A percentile compares a stretch with the other conserved stretches of the same genome.
These are phyloP conservation scores for Phytophthora sojae DNA, from an alignment of 352 stramenopile species.

Conservation along the genomic window DNA sequence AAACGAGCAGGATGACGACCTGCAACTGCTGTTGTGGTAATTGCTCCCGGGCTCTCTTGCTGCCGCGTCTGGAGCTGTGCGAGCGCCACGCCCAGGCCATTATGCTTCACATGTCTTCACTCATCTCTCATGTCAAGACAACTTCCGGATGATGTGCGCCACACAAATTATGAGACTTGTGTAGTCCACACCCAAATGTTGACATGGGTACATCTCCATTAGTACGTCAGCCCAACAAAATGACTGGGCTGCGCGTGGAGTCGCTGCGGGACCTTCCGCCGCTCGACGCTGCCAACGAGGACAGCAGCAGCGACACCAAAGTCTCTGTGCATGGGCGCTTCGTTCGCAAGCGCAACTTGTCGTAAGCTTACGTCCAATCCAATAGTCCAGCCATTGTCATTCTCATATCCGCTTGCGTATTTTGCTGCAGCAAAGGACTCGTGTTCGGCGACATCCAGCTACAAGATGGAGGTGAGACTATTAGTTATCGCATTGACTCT, in stretches of 20 bases:
- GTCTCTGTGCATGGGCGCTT: slow-evolving; percentile 70
- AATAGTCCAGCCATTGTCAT: background rate
- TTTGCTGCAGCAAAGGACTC: slow-evolving; percentile 68
- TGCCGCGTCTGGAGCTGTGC: too few species aligned
- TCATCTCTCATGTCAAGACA: too few species aligned
- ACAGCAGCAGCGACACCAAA: background rate
- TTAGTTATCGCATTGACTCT: background rate
- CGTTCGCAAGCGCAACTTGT: slow-evolving; percentile 85
- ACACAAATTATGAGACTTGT: too few species aligned
- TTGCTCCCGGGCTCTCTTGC: background rate
- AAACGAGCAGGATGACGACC: background rate
- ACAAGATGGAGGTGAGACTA: slow-evolving; percentile 54
- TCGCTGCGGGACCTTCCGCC: slow-evolving; percentile 22
- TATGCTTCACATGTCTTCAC: too few species aligned
- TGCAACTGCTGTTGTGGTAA: slow-evolving; percentile 2
- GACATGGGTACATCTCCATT: background rate
- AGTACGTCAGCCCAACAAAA: slow-evolving; percentile 12
- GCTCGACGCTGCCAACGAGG: slow-evolving; percentile 7
- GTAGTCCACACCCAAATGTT: background rate
- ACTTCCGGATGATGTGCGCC: too few species aligned
- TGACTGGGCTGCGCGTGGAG: slow-evolving; percentile 30
- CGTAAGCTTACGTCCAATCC: slow-evolving; percentile 40
- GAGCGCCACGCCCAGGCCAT: too few species aligned
- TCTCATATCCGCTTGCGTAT: background rate
- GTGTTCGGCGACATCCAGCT: slow-evolving; percentile 86